These are phyloP conservation scores for Termitomyces heimii DNA, from an alignment of 768 basidiomycete species.

Conservation along the genomic window DNA sequence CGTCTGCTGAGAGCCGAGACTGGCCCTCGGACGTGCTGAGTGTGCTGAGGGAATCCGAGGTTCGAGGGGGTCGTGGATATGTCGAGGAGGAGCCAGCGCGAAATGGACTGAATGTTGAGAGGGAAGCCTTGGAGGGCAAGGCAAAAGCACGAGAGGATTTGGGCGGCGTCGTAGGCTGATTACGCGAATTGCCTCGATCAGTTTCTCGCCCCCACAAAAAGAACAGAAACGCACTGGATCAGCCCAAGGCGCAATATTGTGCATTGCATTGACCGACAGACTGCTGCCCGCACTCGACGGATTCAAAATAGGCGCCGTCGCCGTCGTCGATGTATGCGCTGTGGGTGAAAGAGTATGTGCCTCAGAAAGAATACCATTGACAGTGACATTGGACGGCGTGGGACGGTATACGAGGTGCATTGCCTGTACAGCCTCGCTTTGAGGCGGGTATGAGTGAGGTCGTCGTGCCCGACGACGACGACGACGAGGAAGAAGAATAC, in stretches of 20 bases:
- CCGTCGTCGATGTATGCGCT: constrained; percentile 2
- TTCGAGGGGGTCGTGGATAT: constrained; percentile 26
- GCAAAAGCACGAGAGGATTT: constrained; percentile 32
- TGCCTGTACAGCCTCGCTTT: neutral
- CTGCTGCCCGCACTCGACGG: neutral
- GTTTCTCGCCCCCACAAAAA: neutral
- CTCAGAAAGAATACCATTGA: neutral
- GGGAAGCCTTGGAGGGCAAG: constrained; percentile 33
- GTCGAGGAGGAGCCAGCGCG: constrained; percentile 25
- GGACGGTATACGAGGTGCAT: constrained; percentile 12
- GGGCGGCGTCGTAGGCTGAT: constrained; percentile 38
- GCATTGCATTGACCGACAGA: neutral
- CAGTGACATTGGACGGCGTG: neutral
- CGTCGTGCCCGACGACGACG: constrained; percentile 7
- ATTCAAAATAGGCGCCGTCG: neutral
- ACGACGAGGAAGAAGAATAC: constrained; percentile 3
- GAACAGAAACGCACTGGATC: constrained; percentile 15
- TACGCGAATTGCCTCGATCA: neutral
- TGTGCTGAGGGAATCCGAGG: constrained; percentile 29
- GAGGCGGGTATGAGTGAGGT: neutral
- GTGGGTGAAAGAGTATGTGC: constrained; percentile 1
- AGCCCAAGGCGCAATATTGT: constrained; percentile 12
- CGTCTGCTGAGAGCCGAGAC: constrained; percentile 24
- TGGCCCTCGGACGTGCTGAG: constrained; percentile 23
- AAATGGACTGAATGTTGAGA: constrained; percentile 21